Evolutionary conservation across 2,329 filamentous ascomycete species (phyloP).

Genomic region (Verruconis gallopava): DNA sequence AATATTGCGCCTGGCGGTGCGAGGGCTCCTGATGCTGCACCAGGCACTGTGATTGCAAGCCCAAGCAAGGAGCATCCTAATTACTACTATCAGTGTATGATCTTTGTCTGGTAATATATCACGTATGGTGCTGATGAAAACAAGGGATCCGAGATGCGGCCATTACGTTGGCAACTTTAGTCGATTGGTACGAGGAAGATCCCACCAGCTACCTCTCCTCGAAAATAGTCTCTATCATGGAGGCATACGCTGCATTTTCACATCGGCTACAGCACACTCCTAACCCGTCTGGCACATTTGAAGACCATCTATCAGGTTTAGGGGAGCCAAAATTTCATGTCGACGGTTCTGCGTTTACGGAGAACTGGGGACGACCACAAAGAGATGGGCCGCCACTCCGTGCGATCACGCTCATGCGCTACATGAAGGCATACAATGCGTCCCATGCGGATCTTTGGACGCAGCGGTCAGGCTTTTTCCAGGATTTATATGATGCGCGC

Average conservation of each 20-base stretch:
- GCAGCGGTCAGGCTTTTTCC: conserved; percentile 10
- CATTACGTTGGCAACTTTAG: conserved; percentile 29
- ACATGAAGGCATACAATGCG: conserved; percentile 27
- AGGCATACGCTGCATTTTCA: conserved; percentile 23
- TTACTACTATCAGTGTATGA: conserved; percentile 32
- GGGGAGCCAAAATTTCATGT: conserved; percentile 32
- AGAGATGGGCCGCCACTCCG: conserved; percentile 32
- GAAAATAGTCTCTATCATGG: conserved; percentile 19
- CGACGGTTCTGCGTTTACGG: conserved; percentile 24
- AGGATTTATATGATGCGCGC: conserved; percentile 23
- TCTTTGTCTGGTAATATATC: not conserved
- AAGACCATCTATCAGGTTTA: conserved; percentile 22
- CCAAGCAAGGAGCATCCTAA: conserved; percentile 28
- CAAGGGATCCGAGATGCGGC: conserved; percentile 32
- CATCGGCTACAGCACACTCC: conserved; percentile 25
- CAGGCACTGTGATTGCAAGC: conserved; percentile 31
- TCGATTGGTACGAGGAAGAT: conserved; percentile 25
- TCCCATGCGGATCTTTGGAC: conserved; percentile 26
- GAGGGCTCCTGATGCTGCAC: conserved; percentile 23
- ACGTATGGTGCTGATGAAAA: conserved; percentile 1
- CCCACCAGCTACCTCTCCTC: conserved; percentile 18
- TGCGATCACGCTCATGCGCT: conserved; percentile 29
- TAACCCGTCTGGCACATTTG: conserved; percentile 25
- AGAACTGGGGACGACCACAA: conserved; percentile 31
- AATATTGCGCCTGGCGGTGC: conserved; percentile 30